A percentile compares a stretch with the other conserved stretches of the same genome.
These are phyloP conservation scores for Lyophyllum atratum DNA, from an alignment of 768 basidiomycete genomes.

Conservation along the genomic window DNA sequence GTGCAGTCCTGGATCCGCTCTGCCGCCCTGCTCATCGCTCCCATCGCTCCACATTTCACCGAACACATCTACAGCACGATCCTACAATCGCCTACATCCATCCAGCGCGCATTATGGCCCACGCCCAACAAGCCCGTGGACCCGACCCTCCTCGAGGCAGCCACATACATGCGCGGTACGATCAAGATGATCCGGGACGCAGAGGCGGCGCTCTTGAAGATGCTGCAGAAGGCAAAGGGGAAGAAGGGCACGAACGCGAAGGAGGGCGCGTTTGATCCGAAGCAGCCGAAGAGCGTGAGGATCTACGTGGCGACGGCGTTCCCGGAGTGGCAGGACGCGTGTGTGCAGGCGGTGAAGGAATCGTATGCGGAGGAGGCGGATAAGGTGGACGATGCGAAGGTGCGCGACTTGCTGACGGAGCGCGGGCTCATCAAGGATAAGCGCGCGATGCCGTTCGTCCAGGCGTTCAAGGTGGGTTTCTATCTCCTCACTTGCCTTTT, in stretches of 20 bases:
- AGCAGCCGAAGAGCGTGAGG: constrained; percentile 79
- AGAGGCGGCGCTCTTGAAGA: constrained; percentile 77
- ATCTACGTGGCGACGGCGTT: constrained; percentile 91
- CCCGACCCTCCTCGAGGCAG: constrained; percentile 66
- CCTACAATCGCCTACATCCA: constrained; percentile 70
- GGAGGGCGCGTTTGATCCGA: constrained; percentile 73
- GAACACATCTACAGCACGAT: constrained; percentile 86
- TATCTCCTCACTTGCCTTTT: not conserved
- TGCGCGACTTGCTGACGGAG: constrained; percentile 65
- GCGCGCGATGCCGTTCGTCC: constrained; percentile 92
- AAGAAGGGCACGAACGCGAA: constrained; percentile 46
- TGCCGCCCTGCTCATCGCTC: constrained; percentile 79
- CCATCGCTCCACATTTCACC: constrained; percentile 91
- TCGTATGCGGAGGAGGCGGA: constrained; percentile 58
- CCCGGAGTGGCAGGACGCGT: constrained; percentile 92
- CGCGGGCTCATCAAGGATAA: constrained; percentile 94
- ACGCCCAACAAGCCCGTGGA: constrained; percentile 62
- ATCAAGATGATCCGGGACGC: constrained; percentile 91
- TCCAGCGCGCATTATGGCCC: constrained; percentile 88
- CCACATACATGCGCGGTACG: constrained; percentile 85
- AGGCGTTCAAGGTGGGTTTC: constrained; percentile 80
- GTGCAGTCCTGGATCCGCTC: constrained; percentile 82
- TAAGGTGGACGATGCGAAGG: constrained; percentile 81
- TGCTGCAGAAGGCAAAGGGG: constrained; percentile 75
- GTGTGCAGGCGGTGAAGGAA: constrained; percentile 74